Conservation (phyloP, 306 rosid genomes). For the Acacia acuminata region DNA sequence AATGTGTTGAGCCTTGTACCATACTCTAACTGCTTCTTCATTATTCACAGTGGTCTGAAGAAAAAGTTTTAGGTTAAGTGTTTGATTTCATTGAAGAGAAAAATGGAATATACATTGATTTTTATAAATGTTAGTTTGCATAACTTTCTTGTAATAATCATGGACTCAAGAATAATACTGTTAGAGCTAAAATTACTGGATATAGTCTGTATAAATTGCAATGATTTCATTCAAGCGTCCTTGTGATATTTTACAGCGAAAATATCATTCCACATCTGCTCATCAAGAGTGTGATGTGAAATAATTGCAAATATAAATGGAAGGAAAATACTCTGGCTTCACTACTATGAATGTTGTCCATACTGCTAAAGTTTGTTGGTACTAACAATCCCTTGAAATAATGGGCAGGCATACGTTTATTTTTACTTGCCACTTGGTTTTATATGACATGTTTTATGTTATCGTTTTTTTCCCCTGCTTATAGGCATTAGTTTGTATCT, state of each 20-base stretch:
- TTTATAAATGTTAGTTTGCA: background rate
- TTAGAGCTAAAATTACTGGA: background rate
- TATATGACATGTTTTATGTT: background rate
- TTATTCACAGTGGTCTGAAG: background rate
- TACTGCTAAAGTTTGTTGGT: conserved; percentile 1
- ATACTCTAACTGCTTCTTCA: background rate
- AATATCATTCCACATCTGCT: conserved; percentile 6
- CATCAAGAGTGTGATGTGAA: background rate
- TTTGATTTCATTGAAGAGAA: background rate
- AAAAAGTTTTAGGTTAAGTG: background rate
- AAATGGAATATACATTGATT: background rate
- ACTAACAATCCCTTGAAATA: background rate
- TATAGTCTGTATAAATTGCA: background rate
- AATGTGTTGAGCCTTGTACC: background rate
- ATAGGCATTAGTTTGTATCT: conserved; percentile 12
- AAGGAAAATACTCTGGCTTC: background rate
- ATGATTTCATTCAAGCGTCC: background rate
- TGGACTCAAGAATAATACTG: conserved; percentile 10
- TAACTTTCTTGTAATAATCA: background rate
- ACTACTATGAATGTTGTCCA: conserved; percentile 1
- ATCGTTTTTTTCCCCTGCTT: conserved; percentile 6
- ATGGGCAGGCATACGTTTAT: conserved; percentile 1
- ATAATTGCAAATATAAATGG: conserved; percentile 1
- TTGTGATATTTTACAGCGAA: background rate
- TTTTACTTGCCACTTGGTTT: conserved; percentile 20